A percentile compares a stretch with the other conserved stretches of the same genome.
These are phyloP conservation scores for Acer yangbiense DNA, from an alignment of 345 rosid genomes.

Conservation along the genomic window DNA sequence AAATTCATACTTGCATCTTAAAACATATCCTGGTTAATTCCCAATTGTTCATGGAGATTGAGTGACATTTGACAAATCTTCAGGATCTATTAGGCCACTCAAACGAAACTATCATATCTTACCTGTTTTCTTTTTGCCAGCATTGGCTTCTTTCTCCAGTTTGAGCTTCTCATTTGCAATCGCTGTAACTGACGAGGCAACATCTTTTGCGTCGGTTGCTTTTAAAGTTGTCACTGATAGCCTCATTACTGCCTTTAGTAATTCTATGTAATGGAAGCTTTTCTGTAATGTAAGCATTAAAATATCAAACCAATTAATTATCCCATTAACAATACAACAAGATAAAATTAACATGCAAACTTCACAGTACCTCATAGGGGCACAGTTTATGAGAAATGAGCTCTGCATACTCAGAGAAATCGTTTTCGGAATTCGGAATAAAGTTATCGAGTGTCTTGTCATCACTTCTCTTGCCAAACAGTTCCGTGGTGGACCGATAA, in stretches of 20 bases:
- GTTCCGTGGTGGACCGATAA: slow-evolving; percentile 66
- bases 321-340: not conserved
- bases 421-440: slow-evolving; percentile 93
- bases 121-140: slow-evolving; percentile 86
- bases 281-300: slow-evolving; percentile 54
- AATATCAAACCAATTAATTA: not conserved
- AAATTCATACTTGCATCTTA: not conserved
- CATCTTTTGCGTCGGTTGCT: slow-evolving; percentile 86
- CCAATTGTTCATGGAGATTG: not conserved
- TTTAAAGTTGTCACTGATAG: slow-evolving; percentile 64
- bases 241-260: slow-evolving; percentile 89
- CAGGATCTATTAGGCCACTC: not conserved
- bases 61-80: not conserved
- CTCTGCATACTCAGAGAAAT: slow-evolving; percentile 89
- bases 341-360: slow-evolving; percentile 11
- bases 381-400: slow-evolving; percentile 70
- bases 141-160: slow-evolving; percentile 79
- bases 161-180: slow-evolving; percentile 92
- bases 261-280: slow-evolving; percentile 69
- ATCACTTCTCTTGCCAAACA: slow-evolving; percentile 60
- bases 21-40: not conserved
- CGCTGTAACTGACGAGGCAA: slow-evolving; percentile 74
- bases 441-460: slow-evolving; percentile 63
- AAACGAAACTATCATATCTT: not conserved
- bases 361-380: slow-evolving; percentile 60